phyloP scores from a whole-genome alignment of 345 rosid species.

The Eucalyptus virginea region DNA sequence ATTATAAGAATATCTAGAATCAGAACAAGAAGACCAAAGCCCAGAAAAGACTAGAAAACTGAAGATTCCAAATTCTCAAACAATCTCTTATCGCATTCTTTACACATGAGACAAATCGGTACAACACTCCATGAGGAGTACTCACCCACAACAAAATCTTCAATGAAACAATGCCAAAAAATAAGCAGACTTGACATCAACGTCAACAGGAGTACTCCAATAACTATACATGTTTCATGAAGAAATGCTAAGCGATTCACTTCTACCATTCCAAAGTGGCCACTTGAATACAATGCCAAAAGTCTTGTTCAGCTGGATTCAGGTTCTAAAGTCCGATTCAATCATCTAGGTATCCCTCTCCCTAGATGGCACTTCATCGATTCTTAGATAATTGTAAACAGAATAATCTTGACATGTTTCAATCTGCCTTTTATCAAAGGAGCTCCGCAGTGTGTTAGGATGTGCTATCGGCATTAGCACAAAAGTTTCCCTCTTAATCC shows the following conservation, averaged over 20 bases:
- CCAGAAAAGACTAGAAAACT: background rate
- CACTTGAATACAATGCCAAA: background rate
- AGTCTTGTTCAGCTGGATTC: background rate
- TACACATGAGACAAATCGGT: background rate
- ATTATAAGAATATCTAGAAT: background rate
- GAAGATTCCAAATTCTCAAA: background rate
- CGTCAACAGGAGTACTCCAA: background rate
- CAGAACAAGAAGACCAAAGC: background rate
- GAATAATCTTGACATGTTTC: background rate
- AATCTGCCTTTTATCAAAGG: background rate
- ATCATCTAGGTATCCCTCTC: background rate
- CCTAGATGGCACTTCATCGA: background rate
- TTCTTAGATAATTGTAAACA: background rate
- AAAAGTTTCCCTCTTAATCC: background rate
- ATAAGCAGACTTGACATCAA: background rate
- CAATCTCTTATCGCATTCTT: background rate
- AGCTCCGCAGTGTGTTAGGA: background rate
- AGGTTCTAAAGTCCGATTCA: background rate
- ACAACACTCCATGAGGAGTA: background rate
- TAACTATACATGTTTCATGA: background rate
- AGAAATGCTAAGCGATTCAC: background rate
- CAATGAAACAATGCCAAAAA: background rate
- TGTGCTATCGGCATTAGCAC: background rate
- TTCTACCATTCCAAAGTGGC: background rate
- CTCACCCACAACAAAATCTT: background rate